Evolutionary conservation across 352 stramenopile species (phyloP).

Genomic region (Achlya hypogyna): DNA sequence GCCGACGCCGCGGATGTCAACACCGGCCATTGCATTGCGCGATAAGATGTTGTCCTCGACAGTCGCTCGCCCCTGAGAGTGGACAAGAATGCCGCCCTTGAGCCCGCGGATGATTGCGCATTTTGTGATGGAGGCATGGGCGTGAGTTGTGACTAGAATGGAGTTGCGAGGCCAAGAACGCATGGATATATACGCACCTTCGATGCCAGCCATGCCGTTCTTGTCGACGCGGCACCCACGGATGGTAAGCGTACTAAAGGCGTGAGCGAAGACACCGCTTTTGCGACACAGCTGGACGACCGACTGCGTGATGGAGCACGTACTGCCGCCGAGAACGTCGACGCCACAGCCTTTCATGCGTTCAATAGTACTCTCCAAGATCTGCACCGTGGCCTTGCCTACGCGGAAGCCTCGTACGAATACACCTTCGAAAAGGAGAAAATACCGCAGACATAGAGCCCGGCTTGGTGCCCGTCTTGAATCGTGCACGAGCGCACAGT

Average conservation of each 20-base stretch:
- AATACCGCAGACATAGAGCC: background rate
- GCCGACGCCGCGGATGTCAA: slow-evolving; percentile 5
- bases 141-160: background rate
- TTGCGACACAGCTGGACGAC: background rate
- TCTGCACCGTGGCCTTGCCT: slow-evolving; percentile 3
- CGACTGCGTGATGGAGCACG: background rate
- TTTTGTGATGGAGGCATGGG: background rate
- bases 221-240: background rate
- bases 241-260: background rate
- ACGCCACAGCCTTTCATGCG: background rate
- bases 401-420: background rate
- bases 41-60: background rate
- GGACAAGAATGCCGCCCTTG: slow-evolving; percentile 5
- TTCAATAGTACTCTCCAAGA: background rate
- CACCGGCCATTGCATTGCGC: slow-evolving; percentile 1
- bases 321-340: background rate
- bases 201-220: slow-evolving; percentile 12
- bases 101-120: background rate
- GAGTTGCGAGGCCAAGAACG: background rate
- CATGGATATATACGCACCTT: background rate
- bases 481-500: background rate
- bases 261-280: slow-evolving; percentile 4
- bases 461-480: background rate
- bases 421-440: background rate
- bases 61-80: background rate